Evolutionary conservation across 108 stramenopile species (phyloP).

Genomic region (Licmophora abbreviata): DNA sequence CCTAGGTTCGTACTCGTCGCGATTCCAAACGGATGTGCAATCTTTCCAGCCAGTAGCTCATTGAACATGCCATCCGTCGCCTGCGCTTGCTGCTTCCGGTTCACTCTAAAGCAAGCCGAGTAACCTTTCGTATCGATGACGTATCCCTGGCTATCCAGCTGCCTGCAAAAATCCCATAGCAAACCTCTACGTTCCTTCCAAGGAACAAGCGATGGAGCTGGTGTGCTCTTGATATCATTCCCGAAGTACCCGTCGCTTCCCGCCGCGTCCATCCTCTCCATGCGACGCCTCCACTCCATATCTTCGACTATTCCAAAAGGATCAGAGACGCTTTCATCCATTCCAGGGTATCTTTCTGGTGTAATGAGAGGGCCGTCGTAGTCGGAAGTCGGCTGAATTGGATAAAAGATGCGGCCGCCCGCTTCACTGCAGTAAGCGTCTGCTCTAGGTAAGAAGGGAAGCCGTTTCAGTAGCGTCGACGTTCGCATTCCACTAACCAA

Average conservation of each 20-base stretch:
- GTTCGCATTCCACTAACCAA: constrained; percentile 79
- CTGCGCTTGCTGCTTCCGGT: constrained; percentile 46
- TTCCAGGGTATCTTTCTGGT: constrained; percentile 27
- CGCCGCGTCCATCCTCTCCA: constrained; percentile 21
- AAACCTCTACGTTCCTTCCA: constrained; percentile 34
- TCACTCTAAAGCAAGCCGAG: constrained; percentile 64
- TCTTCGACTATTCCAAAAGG: constrained; percentile 67
- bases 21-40: constrained; percentile 19
- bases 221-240: constrained; percentile 1
- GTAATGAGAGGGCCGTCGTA: constrained; percentile 17
- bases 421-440: constrained; percentile 73
- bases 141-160: constrained; percentile 24
- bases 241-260: constrained; percentile 41
- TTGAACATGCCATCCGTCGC: constrained; percentile 13
- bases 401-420: constrained; percentile 78
- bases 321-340: constrained; percentile 10
- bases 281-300: constrained; percentile 34
- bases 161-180: constrained; percentile 50
- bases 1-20: constrained; percentile 55
- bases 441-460: constrained; percentile 65
- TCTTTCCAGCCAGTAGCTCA: constrained; percentile 10
- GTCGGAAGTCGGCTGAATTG: constrained; percentile 3
- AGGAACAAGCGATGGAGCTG: constrained; percentile 8
- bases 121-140: constrained; percentile 59
- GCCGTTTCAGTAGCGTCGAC: constrained; percentile 57